Evolutionary conservation across 1,284 basidiomycete genomes (phyloP).

Genomic region (Fomitiporia mediterranea): DNA sequence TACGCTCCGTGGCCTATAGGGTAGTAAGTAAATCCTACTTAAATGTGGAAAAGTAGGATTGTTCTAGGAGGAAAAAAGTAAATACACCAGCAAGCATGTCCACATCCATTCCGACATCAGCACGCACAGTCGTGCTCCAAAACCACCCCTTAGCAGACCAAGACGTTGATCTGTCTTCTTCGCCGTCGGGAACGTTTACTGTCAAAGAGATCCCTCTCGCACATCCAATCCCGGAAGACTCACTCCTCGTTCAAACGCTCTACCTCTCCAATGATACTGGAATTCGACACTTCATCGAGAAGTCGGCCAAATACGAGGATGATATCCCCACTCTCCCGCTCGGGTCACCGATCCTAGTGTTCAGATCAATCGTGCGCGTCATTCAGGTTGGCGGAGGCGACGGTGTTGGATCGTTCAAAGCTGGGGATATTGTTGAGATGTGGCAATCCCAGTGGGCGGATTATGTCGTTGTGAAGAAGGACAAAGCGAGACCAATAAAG

Average conservation of each 20-base stretch:
- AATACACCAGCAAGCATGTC: not conserved
- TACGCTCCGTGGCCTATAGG: too few species aligned
- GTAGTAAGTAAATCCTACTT: too few species aligned
- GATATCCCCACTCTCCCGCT: constrained; percentile 24
- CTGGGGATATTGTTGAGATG: constrained; percentile 25
- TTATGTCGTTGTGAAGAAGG: constrained; percentile 26
- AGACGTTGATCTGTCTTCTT: constrained; percentile 9
- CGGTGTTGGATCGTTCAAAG: constrained; percentile 21
- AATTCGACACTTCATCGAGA: constrained; percentile 20
- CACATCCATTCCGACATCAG: too few species aligned
- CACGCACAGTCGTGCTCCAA: constrained; percentile 12
- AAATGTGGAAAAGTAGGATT: too few species aligned
- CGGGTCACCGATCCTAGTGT: constrained; percentile 25
- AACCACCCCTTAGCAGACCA: constrained; percentile 3
- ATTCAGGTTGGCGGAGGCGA: constrained; percentile 22
- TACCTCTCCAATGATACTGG: constrained; percentile 21
- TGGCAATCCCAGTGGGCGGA: constrained; percentile 27
- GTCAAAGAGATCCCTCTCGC: constrained; percentile 11
- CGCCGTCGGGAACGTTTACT: constrained; percentile 10
- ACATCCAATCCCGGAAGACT: constrained; percentile 10
- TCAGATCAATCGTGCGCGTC: constrained; percentile 24
- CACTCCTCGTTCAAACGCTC: constrained; percentile 13
- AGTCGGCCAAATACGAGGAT: constrained; percentile 15
- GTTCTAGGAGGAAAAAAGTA: too few species aligned
- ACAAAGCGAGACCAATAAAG: not conserved